phyloP scores from a whole-genome alignment of 768 basidiomycete genomes.

The Dentipellis fragilis region DNA sequence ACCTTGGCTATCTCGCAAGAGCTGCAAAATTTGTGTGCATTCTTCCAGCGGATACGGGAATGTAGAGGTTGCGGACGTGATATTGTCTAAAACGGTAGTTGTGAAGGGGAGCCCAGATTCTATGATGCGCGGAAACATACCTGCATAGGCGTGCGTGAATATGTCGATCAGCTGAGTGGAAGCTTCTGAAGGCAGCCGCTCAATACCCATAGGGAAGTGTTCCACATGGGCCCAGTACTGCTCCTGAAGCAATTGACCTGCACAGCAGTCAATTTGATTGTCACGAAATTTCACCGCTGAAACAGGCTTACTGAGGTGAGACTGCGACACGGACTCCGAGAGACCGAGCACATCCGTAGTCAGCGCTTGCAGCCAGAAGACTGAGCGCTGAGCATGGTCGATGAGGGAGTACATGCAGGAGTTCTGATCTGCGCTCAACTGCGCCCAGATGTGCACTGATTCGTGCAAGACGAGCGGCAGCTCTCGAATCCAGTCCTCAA shows the following conservation, averaged over 20 bases:
- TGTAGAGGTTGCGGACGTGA: neutral
- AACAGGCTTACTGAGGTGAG: neutral
- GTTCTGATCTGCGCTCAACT: neutral
- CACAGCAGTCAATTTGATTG: neutral
- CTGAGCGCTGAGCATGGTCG: neutral
- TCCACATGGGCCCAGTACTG: constrained; percentile 3
- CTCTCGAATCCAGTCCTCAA: neutral
- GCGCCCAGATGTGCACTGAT: neutral
- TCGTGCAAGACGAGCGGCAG: neutral
- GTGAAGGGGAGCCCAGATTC: neutral
- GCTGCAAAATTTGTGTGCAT: neutral
- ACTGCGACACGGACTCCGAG: neutral
- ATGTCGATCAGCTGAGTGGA: neutral
- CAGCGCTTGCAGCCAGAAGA: neutral
- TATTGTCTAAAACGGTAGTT: neutral
- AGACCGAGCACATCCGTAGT: neutral
- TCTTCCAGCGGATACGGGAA: neutral
- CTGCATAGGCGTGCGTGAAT: neutral
- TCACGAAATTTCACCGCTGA: neutral
- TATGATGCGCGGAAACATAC: neutral
- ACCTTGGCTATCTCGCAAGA: neutral
- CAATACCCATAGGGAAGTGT: neutral
- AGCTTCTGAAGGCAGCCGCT: neutral
- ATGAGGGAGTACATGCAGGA: neutral
- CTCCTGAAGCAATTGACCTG: neutral